Base-by-base conservation (phyloP, 2,329 filamentous ascomycete genomes). In the Waltergamsia citrina region DNA sequence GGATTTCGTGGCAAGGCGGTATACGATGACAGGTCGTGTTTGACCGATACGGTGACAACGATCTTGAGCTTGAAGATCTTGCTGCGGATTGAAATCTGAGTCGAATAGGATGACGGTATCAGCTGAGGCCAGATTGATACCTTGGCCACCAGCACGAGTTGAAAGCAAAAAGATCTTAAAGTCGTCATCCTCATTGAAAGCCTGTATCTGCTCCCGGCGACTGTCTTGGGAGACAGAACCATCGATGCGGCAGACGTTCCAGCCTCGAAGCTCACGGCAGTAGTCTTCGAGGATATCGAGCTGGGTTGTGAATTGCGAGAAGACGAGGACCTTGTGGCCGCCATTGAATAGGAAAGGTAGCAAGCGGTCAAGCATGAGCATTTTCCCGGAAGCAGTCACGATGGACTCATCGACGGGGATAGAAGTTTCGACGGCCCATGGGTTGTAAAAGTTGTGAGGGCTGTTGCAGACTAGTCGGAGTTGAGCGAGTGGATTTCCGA, bases 371-470 rank as follows among this genome's bases (percentile, higher is more conserved):
- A 98, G 73, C 1, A 98, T 72, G 3, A 95, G 73, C 86, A 98
- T 95, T 55, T 98, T 98, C 11, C 92, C 92, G 0, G 87, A 94
- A 0, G 85, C 77, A 0, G 82, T 90, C 22, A 98, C 74, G 6
- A 98, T 73, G 2, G 73, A 81, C 50, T 93, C 83, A 47, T 96
- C 87, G 0, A 86, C 63, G 0, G 71, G 63, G 0, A 70, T 54
- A 6, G 71, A 69, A 2, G 71, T 66, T 12, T 74, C 68, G 6
- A 66, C 65, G 0, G 73, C 67, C 74, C 90, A 96, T 0, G 92
- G 90, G 52, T 87, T 93, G 59, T 94, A 96, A 54, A 98, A 96
- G 51, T 95, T 94, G 57, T 95, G 88, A 0, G 92, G 92, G 1
- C 79, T 85, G 55, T 98, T 94, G 57, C 92, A 96, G 9, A 85